Base-by-base conservation (phyloP, 306 rosid species). In the Vicia villosa region DNA sequence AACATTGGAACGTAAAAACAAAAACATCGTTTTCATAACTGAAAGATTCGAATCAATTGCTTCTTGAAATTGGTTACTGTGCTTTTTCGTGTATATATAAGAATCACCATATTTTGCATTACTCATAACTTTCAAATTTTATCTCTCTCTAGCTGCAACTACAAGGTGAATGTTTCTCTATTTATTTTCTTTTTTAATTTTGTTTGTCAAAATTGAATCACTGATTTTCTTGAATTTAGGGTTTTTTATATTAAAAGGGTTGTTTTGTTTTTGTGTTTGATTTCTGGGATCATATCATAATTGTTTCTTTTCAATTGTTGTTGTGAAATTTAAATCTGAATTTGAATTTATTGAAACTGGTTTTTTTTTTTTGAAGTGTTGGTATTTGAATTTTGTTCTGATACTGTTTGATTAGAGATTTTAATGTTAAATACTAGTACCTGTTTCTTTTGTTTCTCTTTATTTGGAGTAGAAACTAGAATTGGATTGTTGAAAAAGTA, bases 281-380 rank as follows among this genome's bases (percentile, higher is more conserved):
- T 47, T 65, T 66, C 64, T 78, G 66, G 65, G 59, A 17, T 78
- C 4, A 37, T 16, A 63, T 58, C 74, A 58, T 71, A 70, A 37
- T 77, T 46, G 17, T 24, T 4, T 13, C 10, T 71, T 22, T 20
- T 20, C 13, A 34, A 2, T 34, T 30, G 16, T 64, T 50, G 59
- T 51, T 73, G 42, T 14, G n/a, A n/a, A n/a, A n/a, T n/a, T n/a
- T n/a, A n/a, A n/a, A n/a, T n/a, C n/a, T n/a, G n/a, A n/a, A n/a
- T n/a, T n/a, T n/a, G n/a, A n/a, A n/a, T n/a, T n/a, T n/a, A n/a
- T n/a, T n/a, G n/a, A n/a, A n/a, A n/a, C n/a, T n/a, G n/a, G n/a
- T n/a, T n/a, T n/a, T n/a, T n/a, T n/a, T n/a, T n/a, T n/a, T n/a
- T n/a, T n/a, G n/a, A n/a, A n/a, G n/a, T n/a, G n/a, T n/a, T n/a